Conservation (phyloP, 2,329 filamentous ascomycete genomes). For the Basipetospora chlamydospora region DNA sequence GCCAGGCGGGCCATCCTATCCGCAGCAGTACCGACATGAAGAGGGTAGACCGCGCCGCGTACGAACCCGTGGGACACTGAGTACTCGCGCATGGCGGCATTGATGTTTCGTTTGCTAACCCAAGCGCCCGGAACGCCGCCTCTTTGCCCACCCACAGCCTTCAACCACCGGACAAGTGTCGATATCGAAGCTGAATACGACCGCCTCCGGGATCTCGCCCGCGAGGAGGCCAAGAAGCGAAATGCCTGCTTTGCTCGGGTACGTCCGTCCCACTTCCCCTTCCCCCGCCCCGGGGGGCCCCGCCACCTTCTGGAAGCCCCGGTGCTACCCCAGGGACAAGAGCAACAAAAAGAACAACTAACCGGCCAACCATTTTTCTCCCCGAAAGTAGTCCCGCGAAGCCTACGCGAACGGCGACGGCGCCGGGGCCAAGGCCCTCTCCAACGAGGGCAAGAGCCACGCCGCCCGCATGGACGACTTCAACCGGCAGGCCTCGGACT, state of each 20-base stretch:
- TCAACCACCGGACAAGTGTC: constrained; percentile 54
- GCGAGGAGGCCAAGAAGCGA: constrained; percentile 66
- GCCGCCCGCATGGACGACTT: constrained; percentile 73
- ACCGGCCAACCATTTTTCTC: not conserved
- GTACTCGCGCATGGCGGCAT: too few relatives aligned
- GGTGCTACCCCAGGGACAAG: too few relatives aligned
- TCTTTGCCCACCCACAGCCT: constrained; percentile 37
- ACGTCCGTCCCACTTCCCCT: constrained; percentile 13
- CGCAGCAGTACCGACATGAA: too few relatives aligned
- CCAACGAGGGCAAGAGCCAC: constrained; percentile 73
- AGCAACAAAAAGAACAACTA: not conserved
- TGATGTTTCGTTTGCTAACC: too few relatives aligned
- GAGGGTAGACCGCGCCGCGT: too few relatives aligned
- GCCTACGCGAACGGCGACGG: constrained; percentile 78
- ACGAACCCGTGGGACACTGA: too few relatives aligned
- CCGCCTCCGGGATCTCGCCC: constrained; percentile 69
- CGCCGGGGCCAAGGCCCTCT: constrained; percentile 67
- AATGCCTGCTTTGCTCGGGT: constrained; percentile 62
- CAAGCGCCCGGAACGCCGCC: too few relatives aligned
- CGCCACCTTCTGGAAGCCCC: too few relatives aligned
- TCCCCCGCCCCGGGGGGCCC: not conserved
- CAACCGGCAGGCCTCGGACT: constrained; percentile 83
- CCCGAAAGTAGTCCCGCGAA: constrained; percentile 42
- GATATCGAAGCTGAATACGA: constrained; percentile 80
- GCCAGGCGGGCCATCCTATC: too few relatives aligned